These are phyloP conservation scores for Dendrobium chrysotoxum DNA, from an alignment of 106 monocot species.

Conservation along the genomic window DNA sequence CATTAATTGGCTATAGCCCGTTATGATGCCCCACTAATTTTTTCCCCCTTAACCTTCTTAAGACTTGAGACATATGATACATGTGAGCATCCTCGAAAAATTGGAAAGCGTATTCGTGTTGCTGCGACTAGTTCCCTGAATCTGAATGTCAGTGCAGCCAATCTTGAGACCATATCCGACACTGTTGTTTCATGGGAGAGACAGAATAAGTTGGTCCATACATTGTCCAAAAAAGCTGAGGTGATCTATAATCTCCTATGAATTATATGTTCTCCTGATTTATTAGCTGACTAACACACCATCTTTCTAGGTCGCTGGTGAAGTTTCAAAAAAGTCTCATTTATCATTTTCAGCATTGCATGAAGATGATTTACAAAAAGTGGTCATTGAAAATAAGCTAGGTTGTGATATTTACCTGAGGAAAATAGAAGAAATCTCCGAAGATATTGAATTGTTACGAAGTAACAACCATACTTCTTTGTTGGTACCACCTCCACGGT, in stretches of 20 bases:
- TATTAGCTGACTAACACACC: slow-evolving; percentile 8
- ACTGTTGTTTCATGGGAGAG: slow-evolving; percentile 62
- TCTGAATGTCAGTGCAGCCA: slow-evolving; percentile 74
- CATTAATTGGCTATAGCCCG: neutral
- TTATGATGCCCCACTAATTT: neutral
- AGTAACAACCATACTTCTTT: slow-evolving; percentile 39
- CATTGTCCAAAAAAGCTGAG: slow-evolving; percentile 43
- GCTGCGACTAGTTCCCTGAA: slow-evolving; percentile 71
- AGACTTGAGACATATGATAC: slow-evolving; percentile 87
- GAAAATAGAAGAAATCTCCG: slow-evolving; percentile 45
- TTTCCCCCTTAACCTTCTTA: slow-evolving; percentile 13
- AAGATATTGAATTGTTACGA: slow-evolving; percentile 45
- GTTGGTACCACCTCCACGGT: slow-evolving; percentile 67
- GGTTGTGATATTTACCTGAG: slow-evolving; percentile 78
- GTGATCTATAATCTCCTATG: slow-evolving; percentile 17
- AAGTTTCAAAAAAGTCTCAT: slow-evolving; percentile 21
- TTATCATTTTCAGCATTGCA: slow-evolving; percentile 65
- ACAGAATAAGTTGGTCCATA: slow-evolving; percentile 48
- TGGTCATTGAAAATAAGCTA: slow-evolving; percentile 78
- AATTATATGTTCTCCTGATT: neutral
- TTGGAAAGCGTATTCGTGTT: slow-evolving; percentile 77
- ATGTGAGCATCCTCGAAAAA: slow-evolving; percentile 40
- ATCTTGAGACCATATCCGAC: slow-evolving; percentile 67
- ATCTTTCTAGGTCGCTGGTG: slow-evolving; percentile 48
- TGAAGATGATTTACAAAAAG: slow-evolving; percentile 83